A percentile compares a stretch with the other conserved stretches of the same genome.
Conservation (phyloP, 1,284 basidiomycete species). For the Rhodotorula sp. region DNA sequence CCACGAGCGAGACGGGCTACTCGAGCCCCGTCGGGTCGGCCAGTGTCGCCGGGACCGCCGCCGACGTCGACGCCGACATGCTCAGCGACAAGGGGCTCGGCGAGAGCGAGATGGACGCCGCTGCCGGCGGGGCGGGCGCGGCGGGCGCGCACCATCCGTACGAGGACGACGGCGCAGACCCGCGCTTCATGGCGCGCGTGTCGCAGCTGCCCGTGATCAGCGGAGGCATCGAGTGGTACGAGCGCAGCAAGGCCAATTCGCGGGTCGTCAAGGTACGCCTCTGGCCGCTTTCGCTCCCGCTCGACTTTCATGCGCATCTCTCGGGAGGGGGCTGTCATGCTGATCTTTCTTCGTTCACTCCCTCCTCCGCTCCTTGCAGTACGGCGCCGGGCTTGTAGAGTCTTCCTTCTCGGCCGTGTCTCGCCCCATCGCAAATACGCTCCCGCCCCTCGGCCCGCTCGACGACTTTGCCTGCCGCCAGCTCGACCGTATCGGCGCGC, state of each 20-base stretch:
- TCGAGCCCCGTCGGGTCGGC: slow-evolving; percentile 11
- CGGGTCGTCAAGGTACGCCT: slow-evolving; percentile 67
- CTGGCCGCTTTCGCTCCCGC: not conserved
- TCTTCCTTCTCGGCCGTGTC: slow-evolving; percentile 79
- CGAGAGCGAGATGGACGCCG: not conserved
- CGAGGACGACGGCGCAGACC: slow-evolving; percentile 15
- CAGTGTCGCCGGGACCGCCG: slow-evolving; percentile 2
- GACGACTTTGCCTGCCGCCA: slow-evolving; percentile 86
- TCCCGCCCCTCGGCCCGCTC: slow-evolving; percentile 63
- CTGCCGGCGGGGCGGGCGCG: no score
- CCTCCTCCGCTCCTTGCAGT: slow-evolving; percentile 54
- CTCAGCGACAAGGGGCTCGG: not conserved
- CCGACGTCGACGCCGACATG: slow-evolving; percentile 5
- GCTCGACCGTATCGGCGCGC: slow-evolving; percentile 61
- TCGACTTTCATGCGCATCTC: not conserved
- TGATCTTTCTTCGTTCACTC: not conserved
- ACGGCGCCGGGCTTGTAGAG: slow-evolving; percentile 84
- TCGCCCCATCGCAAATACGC: slow-evolving; percentile 75
- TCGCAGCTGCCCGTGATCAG: slow-evolving; percentile 63
- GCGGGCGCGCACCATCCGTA: not conserved
- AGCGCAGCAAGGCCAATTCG: slow-evolving; percentile 73
- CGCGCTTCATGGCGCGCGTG: slow-evolving; percentile 58
- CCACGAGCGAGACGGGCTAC: slow-evolving; percentile 17
- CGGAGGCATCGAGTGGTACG: slow-evolving; percentile 69
- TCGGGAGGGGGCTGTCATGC: not conserved